These are phyloP conservation scores for Aegilops tauschii DNA, from an alignment of 176 grass and related monocot species.

Conservation along the genomic window DNA sequence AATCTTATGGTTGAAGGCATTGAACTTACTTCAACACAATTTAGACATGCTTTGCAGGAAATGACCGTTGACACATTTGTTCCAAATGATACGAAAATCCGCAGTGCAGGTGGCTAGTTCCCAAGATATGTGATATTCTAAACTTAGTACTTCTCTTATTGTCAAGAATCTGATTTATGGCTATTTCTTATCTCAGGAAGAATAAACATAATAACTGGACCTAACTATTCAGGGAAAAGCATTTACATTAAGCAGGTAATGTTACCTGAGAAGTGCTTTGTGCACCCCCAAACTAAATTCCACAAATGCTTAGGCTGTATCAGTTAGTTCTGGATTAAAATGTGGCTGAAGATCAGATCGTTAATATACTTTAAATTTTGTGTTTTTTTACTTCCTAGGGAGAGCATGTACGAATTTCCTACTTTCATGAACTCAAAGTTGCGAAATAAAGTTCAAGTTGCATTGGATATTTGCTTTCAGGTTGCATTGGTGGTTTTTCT, in stretches of 20 bases:
- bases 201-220: slow-evolving; percentile 96
- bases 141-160: slow-evolving; percentile 2
- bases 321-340: not conserved
- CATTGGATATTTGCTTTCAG: slow-evolving; percentile 49
- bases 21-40: slow-evolving; percentile 28
- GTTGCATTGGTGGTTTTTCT: slow-evolving; percentile 97
- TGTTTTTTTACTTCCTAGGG: not conserved
- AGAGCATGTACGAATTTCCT: not conserved
- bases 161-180: not conserved
- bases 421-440: not conserved
- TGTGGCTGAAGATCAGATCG: not conserved
- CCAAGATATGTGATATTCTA: not conserved
- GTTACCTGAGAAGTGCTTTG: slow-evolving; percentile 16
- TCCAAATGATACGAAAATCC: slow-evolving; percentile 88
- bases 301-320: not conserved
- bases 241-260: slow-evolving; percentile 97
- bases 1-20: slow-evolving; percentile 1
- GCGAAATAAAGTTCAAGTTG: not conserved
- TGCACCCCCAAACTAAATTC: not conserved
- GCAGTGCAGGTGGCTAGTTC: slow-evolving; percentile 48
- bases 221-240: slow-evolving; percentile 98
- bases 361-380: not conserved
- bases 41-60: slow-evolving; percentile 98
- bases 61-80: slow-evolving; percentile 97
- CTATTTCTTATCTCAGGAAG: slow-evolving; percentile 57